Conservation (phyloP, 106 monocot genomes). For the Hemerocallis citrina region DNA sequence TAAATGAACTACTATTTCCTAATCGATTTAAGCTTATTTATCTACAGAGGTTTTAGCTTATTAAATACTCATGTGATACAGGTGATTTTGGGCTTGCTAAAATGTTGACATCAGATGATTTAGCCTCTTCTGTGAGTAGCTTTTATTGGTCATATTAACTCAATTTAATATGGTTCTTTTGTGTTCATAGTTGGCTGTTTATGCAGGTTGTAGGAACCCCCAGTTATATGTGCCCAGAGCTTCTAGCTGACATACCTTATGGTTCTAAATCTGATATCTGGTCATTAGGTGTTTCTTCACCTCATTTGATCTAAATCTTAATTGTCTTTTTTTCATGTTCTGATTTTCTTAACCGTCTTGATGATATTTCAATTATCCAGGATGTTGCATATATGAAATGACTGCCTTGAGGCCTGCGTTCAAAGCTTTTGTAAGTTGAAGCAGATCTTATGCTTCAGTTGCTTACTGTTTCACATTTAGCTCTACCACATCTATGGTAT, state of each 20-base stretch:
- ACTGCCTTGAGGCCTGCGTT: conserved; percentile 86
- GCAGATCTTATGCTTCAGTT: not conserved
- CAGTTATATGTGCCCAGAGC: conserved; percentile 98
- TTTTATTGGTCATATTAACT: no score
- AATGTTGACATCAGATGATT: conserved; percentile 87
- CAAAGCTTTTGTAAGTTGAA: conserved; percentile 90
- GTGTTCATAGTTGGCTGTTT: not conserved
- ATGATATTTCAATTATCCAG: conserved; percentile 30
- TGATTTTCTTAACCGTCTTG: not conserved
- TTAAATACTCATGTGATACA: conserved; percentile 10
- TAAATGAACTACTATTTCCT: not conserved
- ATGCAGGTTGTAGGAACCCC: conserved; percentile 94
- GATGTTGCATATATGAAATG: conserved; percentile 99
- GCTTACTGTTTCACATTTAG: not conserved
- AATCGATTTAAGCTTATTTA: not conserved
- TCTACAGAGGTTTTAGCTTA: not conserved
- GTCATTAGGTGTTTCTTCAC: conserved; percentile 72
- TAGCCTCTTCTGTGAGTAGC: conserved; percentile 78
- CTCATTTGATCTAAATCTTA: not conserved
- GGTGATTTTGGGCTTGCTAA: conserved; percentile 99
- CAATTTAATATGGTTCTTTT: conserved; percentile 1
- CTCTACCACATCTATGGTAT: no score
- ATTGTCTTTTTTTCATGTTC: not conserved
- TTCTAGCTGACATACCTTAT: conserved; percentile 99
- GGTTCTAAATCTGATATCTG: conserved; percentile 96